A percentile compares a stretch with the other conserved stretches of the same genome.
phyloP scores from a whole-genome alignment of 139 green algal genomes.

The Chlorella sp. region DNA sequence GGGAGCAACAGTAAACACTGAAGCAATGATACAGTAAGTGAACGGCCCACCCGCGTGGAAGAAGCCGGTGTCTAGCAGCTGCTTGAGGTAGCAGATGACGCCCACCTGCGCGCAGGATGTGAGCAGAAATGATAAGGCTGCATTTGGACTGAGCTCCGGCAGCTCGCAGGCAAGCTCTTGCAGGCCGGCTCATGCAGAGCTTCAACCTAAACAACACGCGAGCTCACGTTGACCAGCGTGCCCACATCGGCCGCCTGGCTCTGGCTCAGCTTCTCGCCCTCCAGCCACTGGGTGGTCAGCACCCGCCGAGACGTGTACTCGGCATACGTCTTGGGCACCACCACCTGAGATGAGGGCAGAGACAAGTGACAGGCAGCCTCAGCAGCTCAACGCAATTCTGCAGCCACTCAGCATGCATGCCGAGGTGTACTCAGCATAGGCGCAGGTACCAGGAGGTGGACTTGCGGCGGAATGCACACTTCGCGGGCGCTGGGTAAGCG shows the following conservation, averaged over 20 bases:
- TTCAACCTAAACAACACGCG: background rate
- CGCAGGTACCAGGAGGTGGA: too few species aligned
- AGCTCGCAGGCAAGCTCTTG: background rate
- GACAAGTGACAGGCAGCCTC: too few species aligned
- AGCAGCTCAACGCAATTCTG: too few species aligned
- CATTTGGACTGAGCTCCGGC: background rate
- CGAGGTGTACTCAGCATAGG: too few species aligned
- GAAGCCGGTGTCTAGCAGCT: constrained; percentile 91
- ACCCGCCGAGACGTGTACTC: constrained; percentile 88
- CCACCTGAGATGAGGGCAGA: constrained; percentile 70
- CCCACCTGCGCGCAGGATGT: constrained; percentile 78
- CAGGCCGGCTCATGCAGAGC: background rate
- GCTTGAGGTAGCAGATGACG: constrained; percentile 98
- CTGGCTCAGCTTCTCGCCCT: constrained; percentile 86
- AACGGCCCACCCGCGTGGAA: constrained; percentile 51
- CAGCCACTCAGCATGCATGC: too few species aligned
- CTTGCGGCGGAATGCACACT: too few species aligned
- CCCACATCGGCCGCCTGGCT: constrained; percentile 64
- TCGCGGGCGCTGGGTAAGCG: too few species aligned
- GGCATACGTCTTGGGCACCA: constrained; percentile 89
- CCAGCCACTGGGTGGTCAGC: constrained; percentile 88
- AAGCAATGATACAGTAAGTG: background rate
- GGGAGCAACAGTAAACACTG: too few species aligned
- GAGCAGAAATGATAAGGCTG: background rate
- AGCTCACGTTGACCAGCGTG: background rate